These are phyloP conservation scores for Colletotrichum cereale DNA, from an alignment of 2,329 filamentous ascomycete genomes.

Conservation along the genomic window DNA sequence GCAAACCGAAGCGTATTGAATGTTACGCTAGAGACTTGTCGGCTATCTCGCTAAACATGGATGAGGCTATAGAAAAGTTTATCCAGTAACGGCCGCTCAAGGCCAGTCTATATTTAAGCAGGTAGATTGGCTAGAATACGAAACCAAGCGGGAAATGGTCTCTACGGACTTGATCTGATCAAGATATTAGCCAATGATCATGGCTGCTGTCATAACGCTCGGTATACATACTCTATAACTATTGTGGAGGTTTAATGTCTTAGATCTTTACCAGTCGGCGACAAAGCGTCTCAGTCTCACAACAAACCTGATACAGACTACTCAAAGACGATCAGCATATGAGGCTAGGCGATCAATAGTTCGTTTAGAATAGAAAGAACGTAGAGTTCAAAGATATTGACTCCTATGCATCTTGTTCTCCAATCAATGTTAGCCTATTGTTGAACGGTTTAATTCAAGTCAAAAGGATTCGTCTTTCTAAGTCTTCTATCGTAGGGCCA, in stretches of 20 bases:
- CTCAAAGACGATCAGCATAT: background rate
- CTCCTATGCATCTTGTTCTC: background rate
- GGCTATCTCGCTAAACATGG: background rate
- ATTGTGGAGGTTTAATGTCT: no score
- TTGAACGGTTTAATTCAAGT: background rate
- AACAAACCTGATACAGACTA: background rate
- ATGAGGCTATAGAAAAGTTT: background rate
- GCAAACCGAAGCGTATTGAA: background rate
- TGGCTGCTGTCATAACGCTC: no score
- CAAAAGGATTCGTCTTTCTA: background rate
- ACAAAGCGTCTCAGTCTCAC: no score
- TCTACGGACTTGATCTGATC: background rate
- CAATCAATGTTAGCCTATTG: background rate
- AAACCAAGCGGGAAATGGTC: background rate
- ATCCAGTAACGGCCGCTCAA: background rate
- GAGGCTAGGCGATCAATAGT: accelerated
- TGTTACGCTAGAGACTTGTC: background rate
- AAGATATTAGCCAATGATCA: no score
- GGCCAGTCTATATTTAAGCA: background rate
- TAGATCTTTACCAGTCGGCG: no score
- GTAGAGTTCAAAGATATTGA: background rate
- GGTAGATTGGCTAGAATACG: background rate
- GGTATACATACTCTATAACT: no score
- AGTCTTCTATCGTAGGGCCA: background rate
- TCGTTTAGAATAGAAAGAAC: background rate